Evolutionary conservation across 176 grass and related monocot species (phyloP), one percentile per base, ranked within the genome.

Genomic region (Stipa capillata): DNA sequence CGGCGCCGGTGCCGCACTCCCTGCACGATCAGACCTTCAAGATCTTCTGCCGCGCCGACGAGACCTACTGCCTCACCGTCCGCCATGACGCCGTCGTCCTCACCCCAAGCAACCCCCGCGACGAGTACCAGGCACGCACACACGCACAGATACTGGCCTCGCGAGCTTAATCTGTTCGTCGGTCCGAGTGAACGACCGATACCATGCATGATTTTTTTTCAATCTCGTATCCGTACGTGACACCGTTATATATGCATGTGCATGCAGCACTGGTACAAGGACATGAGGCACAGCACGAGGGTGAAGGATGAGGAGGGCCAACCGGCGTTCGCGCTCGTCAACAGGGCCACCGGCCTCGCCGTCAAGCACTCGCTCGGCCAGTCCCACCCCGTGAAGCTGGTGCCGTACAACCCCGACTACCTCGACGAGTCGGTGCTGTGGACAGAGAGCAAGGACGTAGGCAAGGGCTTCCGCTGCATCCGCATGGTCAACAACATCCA

Each of bases 321-420:
- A 17, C 90, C 93, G 37, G 85, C 85, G 44, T 97, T 97, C 83
- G 81, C 85, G 52, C 87, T 97, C 17, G 75, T 97, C 41, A 92
- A 87, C 82, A 83, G 79, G 44, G 90, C 81, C 36, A 92, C 93
- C 24, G 90, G 93, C 0, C 85, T 88, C 65, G 93, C 93, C 62
- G 49, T 97, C 34, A 97, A 92, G 82, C 93, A 97, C 73, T 92
- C 93, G n/a, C 82, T 92, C 15, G 93, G 93, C 49, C 85, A 92
- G 78, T 90, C 93, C 0, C 93, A 96, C 8, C 90, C 93, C 0
- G 93, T 93, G 32, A 75, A 80, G 45, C 63, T 89, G 17, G 33
- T 78, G 8, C 87, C 86, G 2, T 95, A 76, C 81, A 95, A 83
- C 44, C 81, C 84, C 0, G 80, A 87, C 0, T 89, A 73, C 58